phyloP scores from a whole-genome alignment of 2,329 filamentous ascomycete species.

The Xylariaceae sp. region DNA sequence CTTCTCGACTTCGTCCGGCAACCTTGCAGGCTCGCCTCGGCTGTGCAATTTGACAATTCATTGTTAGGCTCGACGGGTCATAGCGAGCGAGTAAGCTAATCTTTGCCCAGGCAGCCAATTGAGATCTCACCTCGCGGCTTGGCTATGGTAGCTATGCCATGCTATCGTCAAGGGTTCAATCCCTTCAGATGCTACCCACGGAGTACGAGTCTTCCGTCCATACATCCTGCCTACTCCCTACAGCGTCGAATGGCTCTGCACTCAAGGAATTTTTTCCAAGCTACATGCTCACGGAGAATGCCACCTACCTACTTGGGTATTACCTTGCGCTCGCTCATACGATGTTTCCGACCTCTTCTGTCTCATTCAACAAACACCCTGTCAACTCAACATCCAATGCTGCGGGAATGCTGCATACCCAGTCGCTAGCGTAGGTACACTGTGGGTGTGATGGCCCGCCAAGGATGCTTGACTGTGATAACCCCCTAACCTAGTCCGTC shows the following conservation, averaged over 20 bases:
- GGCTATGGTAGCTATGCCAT: neutral
- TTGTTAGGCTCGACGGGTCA: neutral
- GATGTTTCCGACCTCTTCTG: neutral
- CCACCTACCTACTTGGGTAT: neutral
- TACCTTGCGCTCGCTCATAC: neutral
- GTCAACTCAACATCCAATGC: slow-evolving; percentile 9
- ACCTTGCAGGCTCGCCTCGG: neutral
- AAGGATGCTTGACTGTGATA: slow-evolving; percentile 16
- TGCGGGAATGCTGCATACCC: slow-evolving; percentile 18
- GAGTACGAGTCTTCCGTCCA: neutral
- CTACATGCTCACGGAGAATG: too few species aligned
- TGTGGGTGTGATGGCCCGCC: slow-evolving; percentile 22
- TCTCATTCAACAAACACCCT: slow-evolving; percentile 2
- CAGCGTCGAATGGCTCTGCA: too few species aligned
- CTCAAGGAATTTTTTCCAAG: too few species aligned
- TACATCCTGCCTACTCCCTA: too few species aligned
- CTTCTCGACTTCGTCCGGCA: neutral
- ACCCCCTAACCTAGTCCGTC: neutral
- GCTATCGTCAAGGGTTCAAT: neutral
- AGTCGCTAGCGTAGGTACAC: slow-evolving; percentile 9
- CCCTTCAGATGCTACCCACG: neutral
- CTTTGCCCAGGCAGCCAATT: neutral
- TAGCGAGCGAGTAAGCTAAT: neutral
- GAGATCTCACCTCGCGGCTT: neutral
- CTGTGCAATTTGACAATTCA: neutral